Evolutionary conservation across 2,329 filamentous ascomycete species (phyloP), one percentile per base, ranked within the genome.

Genomic region (Botrytis pseudocinerea): DNA sequence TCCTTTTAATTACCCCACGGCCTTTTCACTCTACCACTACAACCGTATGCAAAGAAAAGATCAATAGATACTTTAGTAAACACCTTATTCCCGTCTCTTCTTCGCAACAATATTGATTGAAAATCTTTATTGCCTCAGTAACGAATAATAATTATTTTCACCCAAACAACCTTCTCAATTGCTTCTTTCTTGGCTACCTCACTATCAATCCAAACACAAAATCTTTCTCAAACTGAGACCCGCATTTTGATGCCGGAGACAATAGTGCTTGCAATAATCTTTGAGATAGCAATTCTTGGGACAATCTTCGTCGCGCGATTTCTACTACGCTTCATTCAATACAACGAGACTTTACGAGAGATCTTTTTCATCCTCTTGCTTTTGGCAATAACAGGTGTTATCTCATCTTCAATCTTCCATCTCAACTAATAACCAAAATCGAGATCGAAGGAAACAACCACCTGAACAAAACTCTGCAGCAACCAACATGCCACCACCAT

Each of bases 191-290:
- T 42, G 22, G 48, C 48, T 57, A 42, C 18, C 40, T 68, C 18
- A 3, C 22, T 9, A 57, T 42, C 65, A 57, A 42, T 6, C n/a
- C 57, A 57, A 68, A 22, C 35, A 8, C 38, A 38, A 4, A 68
- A 25, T 7, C 0, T 18, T 32, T 25, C 35, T 32, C 5, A 25
- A 28, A 9, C 10, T 2, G n/a, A 42, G n/a, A 42, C 40, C 16
- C n/a, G n/a, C 18, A 9, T 22, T 44, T 57, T 57, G n/a, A 69
- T 57, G 35, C 38, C 32, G 12, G 51, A 32, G 38, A 16, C 7
- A 42, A 10, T 69, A 42, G 38, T 48, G 25, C 12, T 69, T 57
- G 65, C 65, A 32, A 57, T 69, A 44, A 57, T 59, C 25, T 20
- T 69, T n/a, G 65, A 57, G n/a, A 32, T 57, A 69, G 16, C 40